Conservation (phyloP, 1,139 yeast species). For the Debaryomycetaceae sp. region DNA sequence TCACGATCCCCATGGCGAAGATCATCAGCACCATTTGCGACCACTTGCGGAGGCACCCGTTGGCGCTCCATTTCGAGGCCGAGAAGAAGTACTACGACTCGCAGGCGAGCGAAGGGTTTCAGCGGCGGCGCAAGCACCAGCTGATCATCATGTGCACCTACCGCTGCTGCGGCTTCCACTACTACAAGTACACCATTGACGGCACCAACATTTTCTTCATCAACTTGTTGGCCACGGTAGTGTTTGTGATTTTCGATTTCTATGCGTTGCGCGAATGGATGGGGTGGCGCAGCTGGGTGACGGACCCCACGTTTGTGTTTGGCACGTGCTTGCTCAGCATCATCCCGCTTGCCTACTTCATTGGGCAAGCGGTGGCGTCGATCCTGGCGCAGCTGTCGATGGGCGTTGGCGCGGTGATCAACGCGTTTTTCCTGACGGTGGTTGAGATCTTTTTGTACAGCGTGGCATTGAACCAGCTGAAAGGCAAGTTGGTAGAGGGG, state of each 20-base stretch:
- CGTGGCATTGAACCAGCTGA: conserved; percentile 81
- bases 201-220: conserved; percentile 93
- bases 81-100: conserved; percentile 49
- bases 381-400: conserved; percentile 97
- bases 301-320: conserved; percentile 63
- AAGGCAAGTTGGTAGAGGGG: conserved; percentile 92
- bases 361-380: conserved; percentile 98
- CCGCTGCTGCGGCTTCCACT: conserved; percentile 86
- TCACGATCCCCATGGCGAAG: conserved; percentile 92
- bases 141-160: conserved; percentile 73
- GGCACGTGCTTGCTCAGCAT: conserved; percentile 76
- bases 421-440: conserved; percentile 94
- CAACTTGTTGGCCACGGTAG: conserved; percentile 73
- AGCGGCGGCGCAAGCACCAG: conserved; percentile 29
- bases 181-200: conserved; percentile 92
- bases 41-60: conserved; percentile 86
- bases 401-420: conserved; percentile 99
- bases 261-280: conserved; percentile 55
- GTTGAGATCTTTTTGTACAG: conserved; percentile 91
- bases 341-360: conserved; percentile 91
- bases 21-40: conserved; percentile 54
- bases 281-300: conserved; percentile 45
- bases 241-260: conserved; percentile 79
- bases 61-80: conserved; percentile 69
- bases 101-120: conserved; percentile 18